These are phyloP conservation scores for Gigaspora rosea DNA, from an alignment of 192 early-diverging fungal species.

Conservation along the genomic window DNA sequence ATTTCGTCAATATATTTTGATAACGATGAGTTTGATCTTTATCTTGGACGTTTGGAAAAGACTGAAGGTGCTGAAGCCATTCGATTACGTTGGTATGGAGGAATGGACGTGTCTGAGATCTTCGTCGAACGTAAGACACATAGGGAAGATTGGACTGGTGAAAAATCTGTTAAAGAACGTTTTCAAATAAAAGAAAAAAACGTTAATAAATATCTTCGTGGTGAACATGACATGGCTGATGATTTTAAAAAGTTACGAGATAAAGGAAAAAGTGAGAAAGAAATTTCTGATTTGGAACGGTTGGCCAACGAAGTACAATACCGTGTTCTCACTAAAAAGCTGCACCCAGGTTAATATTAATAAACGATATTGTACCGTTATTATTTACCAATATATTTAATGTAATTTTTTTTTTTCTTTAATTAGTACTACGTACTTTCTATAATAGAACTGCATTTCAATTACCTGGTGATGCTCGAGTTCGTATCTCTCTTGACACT, in stretches of 20 bases:
- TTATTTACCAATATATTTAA: neutral
- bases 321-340: constrained; percentile 67
- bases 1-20: constrained; percentile 97
- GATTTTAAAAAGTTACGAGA: constrained; percentile 80
- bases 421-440: constrained; percentile 81
- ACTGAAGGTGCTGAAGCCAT: constrained; percentile 92
- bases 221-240: constrained; percentile 77
- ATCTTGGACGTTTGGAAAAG: constrained; percentile 89
- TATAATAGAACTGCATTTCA: constrained; percentile 99
- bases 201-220: constrained; percentile 85
- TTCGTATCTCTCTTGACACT: constrained; percentile 97
- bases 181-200: constrained; percentile 97
- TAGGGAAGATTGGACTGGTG: constrained; percentile 96
- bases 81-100: constrained; percentile 97
- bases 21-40: constrained; percentile 93
- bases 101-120: constrained; percentile 80
- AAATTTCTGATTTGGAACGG: constrained; percentile 71
- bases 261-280: constrained; percentile 81
- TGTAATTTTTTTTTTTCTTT: neutral
- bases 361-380: neutral
- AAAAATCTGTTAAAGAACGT: constrained; percentile 90
- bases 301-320: constrained; percentile 79
- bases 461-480: constrained; percentile 95
- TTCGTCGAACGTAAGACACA: constrained; percentile 99
- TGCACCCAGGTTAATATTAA: constrained; percentile 61